Evolutionary conservation across 306 rosid species (phyloP).

Genomic region (Morella rubra): DNA sequence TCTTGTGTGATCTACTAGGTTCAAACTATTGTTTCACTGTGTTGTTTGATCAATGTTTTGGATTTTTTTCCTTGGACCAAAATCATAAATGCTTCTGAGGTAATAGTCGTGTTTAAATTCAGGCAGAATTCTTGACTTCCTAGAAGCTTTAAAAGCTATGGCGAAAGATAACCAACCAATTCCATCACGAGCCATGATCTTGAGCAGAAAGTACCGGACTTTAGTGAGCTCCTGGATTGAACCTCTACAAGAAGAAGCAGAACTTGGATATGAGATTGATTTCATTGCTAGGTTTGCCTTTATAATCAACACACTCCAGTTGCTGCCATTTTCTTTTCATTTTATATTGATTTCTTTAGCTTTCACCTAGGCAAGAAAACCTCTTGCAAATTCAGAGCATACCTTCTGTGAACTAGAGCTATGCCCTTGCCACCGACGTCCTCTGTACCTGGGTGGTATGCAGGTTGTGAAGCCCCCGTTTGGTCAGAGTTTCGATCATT

Average conservation of each 20-base stretch:
- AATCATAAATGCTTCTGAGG: conserved; percentile 21
- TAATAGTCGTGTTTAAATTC: conserved; percentile 35
- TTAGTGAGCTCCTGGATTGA: conserved; percentile 98
- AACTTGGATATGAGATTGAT: conserved; percentile 95
- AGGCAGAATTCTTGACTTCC: conserved; percentile 85
- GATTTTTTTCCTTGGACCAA: not conserved
- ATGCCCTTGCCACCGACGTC: not conserved
- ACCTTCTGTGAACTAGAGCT: not conserved
- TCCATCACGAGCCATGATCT: conserved; percentile 91
- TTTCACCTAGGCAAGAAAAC: not conserved
- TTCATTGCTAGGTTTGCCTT: conserved; percentile 73
- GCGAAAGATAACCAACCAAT: conserved; percentile 69
- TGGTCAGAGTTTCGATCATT: too few species aligned
- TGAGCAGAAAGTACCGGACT: conserved; percentile 92
- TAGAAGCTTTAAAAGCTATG: conserved; percentile 88
- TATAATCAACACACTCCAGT: conserved; percentile 17
- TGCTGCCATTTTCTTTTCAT: conserved; percentile 12
- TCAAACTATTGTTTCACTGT: not conserved
- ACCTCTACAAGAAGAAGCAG: conserved; percentile 97
- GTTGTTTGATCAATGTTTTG: not conserved
- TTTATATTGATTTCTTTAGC: not conserved
- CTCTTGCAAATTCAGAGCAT: not conserved
- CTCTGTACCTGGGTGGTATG: too few species aligned
- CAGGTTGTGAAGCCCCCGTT: too few species aligned
- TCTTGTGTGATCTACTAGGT: conserved; percentile 2